Percentiles rank a stretch among this genome's conserved stretches.
These are phyloP conservation scores for Geotrichum bryndzae DNA, from an alignment of 1,139 yeast species.

Conservation along the genomic window DNA sequence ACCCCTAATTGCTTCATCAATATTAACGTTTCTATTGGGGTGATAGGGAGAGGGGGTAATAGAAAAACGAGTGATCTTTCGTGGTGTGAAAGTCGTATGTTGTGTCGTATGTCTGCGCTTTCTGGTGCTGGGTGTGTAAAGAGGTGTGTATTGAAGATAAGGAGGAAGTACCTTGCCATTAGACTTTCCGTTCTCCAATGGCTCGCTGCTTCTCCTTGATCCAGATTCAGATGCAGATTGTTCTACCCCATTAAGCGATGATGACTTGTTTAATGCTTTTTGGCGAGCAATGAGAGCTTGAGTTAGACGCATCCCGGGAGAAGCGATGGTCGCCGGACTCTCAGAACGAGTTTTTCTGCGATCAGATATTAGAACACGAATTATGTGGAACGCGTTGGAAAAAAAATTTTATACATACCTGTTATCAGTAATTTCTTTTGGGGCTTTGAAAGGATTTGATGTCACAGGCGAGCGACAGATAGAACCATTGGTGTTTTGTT, in stretches of 20 bases:
- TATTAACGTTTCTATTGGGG: slow-evolving; percentile 2
- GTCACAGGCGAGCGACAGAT: background rate
- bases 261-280: background rate
- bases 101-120: slow-evolving; percentile 6
- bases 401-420: background rate
- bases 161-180: background rate
- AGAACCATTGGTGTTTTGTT: background rate
- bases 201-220: background rate
- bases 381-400: background rate
- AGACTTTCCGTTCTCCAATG: background rate
- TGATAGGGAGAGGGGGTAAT: slow-evolving; percentile 6
- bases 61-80: slow-evolving; percentile 10
- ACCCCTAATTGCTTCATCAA: slow-evolving; percentile 2
- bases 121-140: background rate
- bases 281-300: background rate
- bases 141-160: slow-evolving; percentile 4
- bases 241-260: background rate
- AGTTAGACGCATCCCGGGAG: background rate
- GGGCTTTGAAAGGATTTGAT: background rate
- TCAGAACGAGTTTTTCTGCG: background rate
- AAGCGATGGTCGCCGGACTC: background rate
- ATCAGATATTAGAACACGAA: background rate
- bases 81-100: slow-evolving; percentile 1
- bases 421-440: background rate
- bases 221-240: background rate